Evolutionary conservation across 208 protist species (phyloP), one percentile per base, ranked within the genome.

Genomic region (Trypanosoma brucei): DNA sequence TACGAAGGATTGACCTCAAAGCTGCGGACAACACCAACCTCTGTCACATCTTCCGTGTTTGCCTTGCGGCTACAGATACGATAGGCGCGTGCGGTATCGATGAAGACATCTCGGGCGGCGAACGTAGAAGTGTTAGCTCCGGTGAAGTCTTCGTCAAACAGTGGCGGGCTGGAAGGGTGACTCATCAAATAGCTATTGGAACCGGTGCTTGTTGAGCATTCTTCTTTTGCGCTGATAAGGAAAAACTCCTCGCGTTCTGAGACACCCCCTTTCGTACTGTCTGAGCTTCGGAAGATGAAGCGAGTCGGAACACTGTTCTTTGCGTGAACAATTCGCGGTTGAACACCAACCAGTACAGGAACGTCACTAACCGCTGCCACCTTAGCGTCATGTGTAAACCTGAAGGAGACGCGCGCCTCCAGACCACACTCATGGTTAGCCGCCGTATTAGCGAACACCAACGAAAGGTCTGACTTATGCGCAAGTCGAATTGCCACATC

Each of bases 1-100:
- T 89, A 89, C 3, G 72, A 52, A 0, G 72, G 72, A 73, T 93
- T 93, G 22, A 78, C 76, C 0, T 68, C 73, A 62, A 83, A 93
- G n/a, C 76, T 76, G 2, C 72, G 81, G 56, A 93, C 39, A 35
- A 80, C 51, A 3, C 75, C 81, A 34, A 93, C 42, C 65, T 83
- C 75, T 30, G 62, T 31, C 59, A 46, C 34, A 11, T 44, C 13
- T 2, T 35, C 36, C 14, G 37, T 52, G 31, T 40, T 46, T 13
- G 22, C 34, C 13, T 11, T 2, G n/a, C 65, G 59, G 68, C 78
- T 85, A 71, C 86, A 93, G 51, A 93, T 42, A 2, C 72, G 68
- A 63, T 81, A 88, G 7, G 65, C 75, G 14, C 78, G 74, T 0
- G 74, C 69, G 11, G 67, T 45, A 45, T 73, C 58, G 53, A 90